These are phyloP conservation scores for Brassica nigra DNA, from an alignment of 345 rosid species.

Conservation along the genomic window DNA sequence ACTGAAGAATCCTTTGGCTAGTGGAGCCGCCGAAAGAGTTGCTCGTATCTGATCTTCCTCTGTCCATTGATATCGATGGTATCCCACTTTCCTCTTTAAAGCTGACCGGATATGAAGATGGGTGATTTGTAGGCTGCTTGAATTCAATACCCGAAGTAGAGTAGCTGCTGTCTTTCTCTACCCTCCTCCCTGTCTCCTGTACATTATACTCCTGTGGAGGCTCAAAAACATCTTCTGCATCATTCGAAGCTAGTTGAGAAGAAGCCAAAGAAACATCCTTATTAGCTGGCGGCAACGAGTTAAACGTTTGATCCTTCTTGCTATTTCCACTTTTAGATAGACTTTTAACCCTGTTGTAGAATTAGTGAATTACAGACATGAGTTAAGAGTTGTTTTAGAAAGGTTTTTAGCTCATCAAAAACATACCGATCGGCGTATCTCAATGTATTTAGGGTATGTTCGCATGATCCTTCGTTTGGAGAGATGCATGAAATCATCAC, in stretches of 20 bases:
- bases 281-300: conserved; percentile 47
- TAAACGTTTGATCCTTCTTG: conserved; percentile 69
- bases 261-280: conserved; percentile 63
- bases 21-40: conserved; percentile 53
- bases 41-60: conserved; percentile 56
- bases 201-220: conserved; percentile 55
- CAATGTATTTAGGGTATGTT: conserved; percentile 88
- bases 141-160: conserved; percentile 49
- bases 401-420: conserved; percentile 2
- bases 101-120: conserved; percentile 48
- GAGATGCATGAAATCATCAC: conserved; percentile 97
- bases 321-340: conserved; percentile 84
- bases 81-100: conserved; percentile 60
- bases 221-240: conserved; percentile 58
- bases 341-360: conserved; percentile 82
- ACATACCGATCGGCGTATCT: conserved; percentile 94
- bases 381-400: background rate
- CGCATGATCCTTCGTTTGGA: conserved; percentile 96
- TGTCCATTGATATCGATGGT: conserved; percentile 55
- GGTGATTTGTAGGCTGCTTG: conserved; percentile 51
- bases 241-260: conserved; percentile 46
- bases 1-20: conserved; percentile 48
- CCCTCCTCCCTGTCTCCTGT: conserved; percentile 49
- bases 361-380: conserved; percentile 21
- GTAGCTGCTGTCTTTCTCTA: conserved; percentile 61